Percentiles rank a stretch among this genome's conserved stretches.
Evolutionary conservation across 75 land plant species (phyloP).

Genomic region (Pinus albicaulis): DNA sequence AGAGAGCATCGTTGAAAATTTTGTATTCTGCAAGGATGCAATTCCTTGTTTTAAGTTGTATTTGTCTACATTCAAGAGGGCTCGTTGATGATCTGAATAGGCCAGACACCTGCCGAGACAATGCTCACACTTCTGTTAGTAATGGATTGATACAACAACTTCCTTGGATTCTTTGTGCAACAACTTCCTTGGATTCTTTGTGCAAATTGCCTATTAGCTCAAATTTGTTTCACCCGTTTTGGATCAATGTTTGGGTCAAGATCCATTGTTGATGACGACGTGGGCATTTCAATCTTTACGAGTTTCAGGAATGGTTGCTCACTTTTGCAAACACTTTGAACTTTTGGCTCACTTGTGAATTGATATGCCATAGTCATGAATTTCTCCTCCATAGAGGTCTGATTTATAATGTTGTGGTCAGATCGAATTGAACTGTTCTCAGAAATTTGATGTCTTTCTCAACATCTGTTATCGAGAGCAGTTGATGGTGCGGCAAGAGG

Average conservation of each 20-base stretch:
- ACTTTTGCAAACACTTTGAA: conserved; percentile 26
- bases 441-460: conserved; percentile 19
- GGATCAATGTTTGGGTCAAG: conserved; percentile 60
- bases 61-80: conserved; percentile 79
- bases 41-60: conserved; percentile 83
- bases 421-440: conserved; percentile 62
- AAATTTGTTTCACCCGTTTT: conserved; percentile 76
- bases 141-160: conserved; percentile 79
- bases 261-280: conserved; percentile 9
- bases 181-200: conserved; percentile 88
- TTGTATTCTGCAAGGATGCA: conserved; percentile 81
- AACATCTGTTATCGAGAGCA: conserved; percentile 20
- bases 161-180: too few relatives aligned
- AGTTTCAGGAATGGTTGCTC: conserved; percentile 9
- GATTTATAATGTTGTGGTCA: conserved; percentile 70
- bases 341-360: conserved; percentile 32
- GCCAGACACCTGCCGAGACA: conserved; percentile 91
- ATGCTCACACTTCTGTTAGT: conserved; percentile 80
- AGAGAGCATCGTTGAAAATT: conserved; percentile 93
- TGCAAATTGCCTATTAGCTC: conserved; percentile 92
- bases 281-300: conserved; percentile 28
- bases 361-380: conserved; percentile 33
- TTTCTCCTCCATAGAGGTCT: conserved; percentile 31
- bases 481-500: conserved; percentile 4
- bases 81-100: conserved; percentile 82